phyloP scores from a whole-genome alignment of 1,284 basidiomycete genomes.

The Ustilago esculenta region DNA sequence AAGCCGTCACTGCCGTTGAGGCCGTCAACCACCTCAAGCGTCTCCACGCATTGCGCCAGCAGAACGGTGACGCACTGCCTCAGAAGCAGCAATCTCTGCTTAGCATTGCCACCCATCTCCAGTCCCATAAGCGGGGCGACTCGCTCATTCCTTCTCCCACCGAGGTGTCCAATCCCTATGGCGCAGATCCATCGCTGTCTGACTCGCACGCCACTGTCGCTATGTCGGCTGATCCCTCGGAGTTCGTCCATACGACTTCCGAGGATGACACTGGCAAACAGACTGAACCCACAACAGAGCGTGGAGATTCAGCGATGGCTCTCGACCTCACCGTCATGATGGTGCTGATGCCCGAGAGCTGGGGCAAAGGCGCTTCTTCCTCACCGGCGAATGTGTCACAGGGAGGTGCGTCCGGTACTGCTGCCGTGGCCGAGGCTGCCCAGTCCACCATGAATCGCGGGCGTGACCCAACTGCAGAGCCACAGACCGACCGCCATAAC shows the following conservation, averaged over 20 bases:
- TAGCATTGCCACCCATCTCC: conserved; percentile 44
- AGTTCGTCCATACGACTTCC: not conserved
- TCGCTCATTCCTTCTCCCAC: conserved; percentile 21
- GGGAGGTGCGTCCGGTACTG: conserved; percentile 28
- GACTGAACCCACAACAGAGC: conserved; percentile 13
- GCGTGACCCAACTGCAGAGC: conserved; percentile 18
- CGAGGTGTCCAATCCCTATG: not conserved
- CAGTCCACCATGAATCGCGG: conserved; percentile 43
- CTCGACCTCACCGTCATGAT: conserved; percentile 59
- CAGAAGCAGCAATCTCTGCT: conserved; percentile 51
- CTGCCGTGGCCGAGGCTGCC: conserved; percentile 49
- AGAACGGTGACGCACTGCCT: conserved; percentile 44
- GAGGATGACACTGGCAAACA: not conserved
- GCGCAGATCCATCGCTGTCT: not conserved
- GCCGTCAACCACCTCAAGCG: conserved; percentile 57
- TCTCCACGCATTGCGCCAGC: conserved; percentile 54
- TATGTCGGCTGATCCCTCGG: conserved; percentile 14
- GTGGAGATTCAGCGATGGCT: conserved; percentile 54
- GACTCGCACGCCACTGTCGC: conserved; percentile 7
- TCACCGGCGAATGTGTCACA: conserved; percentile 10
- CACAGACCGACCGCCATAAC: conserved; percentile 8
- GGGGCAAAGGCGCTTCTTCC: conserved; percentile 13
- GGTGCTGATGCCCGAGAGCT: conserved; percentile 47
- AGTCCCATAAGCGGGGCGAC: conserved; percentile 34
- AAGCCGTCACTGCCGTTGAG: conserved; percentile 61